These are phyloP conservation scores for Lotus japonicus DNA, from an alignment of 306 rosid genomes.

Conservation along the genomic window DNA sequence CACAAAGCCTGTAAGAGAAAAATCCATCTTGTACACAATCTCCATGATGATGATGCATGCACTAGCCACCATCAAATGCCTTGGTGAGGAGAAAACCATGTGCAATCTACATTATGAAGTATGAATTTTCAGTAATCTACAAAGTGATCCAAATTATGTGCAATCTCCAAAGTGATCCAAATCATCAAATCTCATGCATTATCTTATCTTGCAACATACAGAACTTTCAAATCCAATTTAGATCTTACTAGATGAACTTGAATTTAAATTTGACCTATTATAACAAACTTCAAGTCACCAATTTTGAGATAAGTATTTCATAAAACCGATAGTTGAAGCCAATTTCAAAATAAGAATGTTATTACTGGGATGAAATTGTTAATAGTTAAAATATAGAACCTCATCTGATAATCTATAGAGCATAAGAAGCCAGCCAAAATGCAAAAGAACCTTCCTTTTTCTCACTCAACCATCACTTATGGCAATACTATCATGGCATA, in stretches of 20 bases:
- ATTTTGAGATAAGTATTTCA: conserved; percentile 2
- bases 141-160: conserved; percentile 7
- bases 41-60: conserved; percentile 85
- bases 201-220: background rate
- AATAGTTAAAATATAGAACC: background rate
- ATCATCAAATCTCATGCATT: conserved; percentile 15
- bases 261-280: background rate
- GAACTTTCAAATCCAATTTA: background rate
- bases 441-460: background rate
- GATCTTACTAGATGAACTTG: background rate
- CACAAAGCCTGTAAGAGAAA: conserved; percentile 70
- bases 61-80: conserved; percentile 89
- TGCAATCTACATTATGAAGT: conserved; percentile 59
- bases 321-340: background rate
- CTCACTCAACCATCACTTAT: background rate
- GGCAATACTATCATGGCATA: conserved; percentile 21
- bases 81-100: conserved; percentile 96
- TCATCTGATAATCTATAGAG: conserved; percentile 7
- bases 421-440: background rate
- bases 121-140: background rate
- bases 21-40: conserved; percentile 75
- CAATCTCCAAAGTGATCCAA: conserved; percentile 7
- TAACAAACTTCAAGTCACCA: conserved; percentile 1
- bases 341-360: background rate
- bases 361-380: background rate